Evolutionary conservation across 2,329 filamentous ascomycete species (phyloP).

Genomic region (Coniosporium tulheliwenetii): DNA sequence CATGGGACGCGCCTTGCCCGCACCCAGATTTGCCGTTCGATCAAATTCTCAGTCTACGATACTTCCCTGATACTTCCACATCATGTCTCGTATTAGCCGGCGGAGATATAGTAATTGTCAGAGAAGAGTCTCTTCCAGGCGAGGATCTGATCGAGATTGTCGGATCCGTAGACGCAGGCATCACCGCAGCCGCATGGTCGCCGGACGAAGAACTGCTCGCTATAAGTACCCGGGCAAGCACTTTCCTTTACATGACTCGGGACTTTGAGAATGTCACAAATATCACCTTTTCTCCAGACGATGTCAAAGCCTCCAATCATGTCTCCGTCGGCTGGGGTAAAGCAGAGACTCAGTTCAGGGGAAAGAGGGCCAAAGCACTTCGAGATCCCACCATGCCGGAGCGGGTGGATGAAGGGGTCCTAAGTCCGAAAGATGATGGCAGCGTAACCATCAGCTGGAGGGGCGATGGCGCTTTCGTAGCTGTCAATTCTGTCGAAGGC

Average conservation of each 20-base stretch:
- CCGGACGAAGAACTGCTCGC: conserved; percentile 85
- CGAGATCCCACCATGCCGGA: conserved; percentile 92
- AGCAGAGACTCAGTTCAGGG: conserved; percentile 94
- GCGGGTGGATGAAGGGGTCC: conserved; percentile 66
- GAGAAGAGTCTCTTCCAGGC: conserved; percentile 49
- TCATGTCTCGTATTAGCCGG: conserved; percentile 75
- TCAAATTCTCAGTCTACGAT: conserved; percentile 62
- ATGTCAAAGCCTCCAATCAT: conserved; percentile 77
- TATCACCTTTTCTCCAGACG: conserved; percentile 54
- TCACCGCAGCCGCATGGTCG: conserved; percentile 81
- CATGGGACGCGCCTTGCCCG: conserved; percentile 79
- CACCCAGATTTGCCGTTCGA: conserved; percentile 62
- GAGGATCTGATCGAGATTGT: conserved; percentile 86
- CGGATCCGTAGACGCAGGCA: conserved; percentile 83
- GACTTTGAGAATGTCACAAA: conserved; percentile 75
- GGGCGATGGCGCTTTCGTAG: conserved; percentile 82
- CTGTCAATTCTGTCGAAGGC: conserved; percentile 64
- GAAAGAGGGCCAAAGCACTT: conserved; percentile 70
- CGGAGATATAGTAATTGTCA: conserved; percentile 77
- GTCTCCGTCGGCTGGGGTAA: conserved; percentile 98
- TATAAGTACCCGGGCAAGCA: conserved; percentile 64
- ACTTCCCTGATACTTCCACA: conserved; percentile 65
- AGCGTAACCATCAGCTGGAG: conserved; percentile 73
- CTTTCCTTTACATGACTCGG: conserved; percentile 82
- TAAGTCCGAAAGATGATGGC: conserved; percentile 60